A percentile compares a stretch with the other conserved stretches of the same genome.
Evolutionary conservation across 2,329 filamentous ascomycete species (phyloP).

Genomic region (Ophiocordyceps unilateralis): DNA sequence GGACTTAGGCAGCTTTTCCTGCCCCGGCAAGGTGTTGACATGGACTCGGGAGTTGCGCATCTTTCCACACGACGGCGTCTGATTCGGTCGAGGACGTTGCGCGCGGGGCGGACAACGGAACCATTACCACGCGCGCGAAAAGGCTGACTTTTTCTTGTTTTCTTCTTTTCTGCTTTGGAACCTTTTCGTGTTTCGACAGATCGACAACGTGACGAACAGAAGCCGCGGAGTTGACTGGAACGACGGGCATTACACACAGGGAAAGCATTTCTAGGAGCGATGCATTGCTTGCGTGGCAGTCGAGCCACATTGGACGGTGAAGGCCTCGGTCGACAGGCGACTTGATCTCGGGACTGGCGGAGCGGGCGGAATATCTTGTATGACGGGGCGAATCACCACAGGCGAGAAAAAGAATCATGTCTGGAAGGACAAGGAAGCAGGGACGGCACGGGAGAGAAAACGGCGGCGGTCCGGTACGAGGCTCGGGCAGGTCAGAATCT

Average conservation of each 20-base stretch:
- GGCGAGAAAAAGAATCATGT: neutral
- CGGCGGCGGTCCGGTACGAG: neutral
- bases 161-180: neutral
- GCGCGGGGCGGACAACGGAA: neutral
- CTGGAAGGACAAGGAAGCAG: neutral
- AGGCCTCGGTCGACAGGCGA: neutral
- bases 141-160: neutral
- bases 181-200: neutral
- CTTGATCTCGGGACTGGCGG: neutral
- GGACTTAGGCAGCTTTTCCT: constrained; percentile 5
- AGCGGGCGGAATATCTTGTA: neutral
- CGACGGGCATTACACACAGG: neutral
- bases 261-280: constrained; percentile 1
- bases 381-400: neutral
- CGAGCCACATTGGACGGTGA: neutral
- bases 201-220: neutral
- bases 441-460: neutral
- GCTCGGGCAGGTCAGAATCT: neutral
- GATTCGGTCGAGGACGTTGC: neutral
- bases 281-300: neutral
- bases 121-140: neutral
- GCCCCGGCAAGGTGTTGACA: constrained; percentile 4
- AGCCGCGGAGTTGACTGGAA: constrained; percentile 1
- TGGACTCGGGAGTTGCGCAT: constrained; percentile 5
- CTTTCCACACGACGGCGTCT: constrained; percentile 5